phyloP scores from a whole-genome alignment of 2,329 filamentous ascomycete species.

The Pseudopyricularia javanii region DNA sequence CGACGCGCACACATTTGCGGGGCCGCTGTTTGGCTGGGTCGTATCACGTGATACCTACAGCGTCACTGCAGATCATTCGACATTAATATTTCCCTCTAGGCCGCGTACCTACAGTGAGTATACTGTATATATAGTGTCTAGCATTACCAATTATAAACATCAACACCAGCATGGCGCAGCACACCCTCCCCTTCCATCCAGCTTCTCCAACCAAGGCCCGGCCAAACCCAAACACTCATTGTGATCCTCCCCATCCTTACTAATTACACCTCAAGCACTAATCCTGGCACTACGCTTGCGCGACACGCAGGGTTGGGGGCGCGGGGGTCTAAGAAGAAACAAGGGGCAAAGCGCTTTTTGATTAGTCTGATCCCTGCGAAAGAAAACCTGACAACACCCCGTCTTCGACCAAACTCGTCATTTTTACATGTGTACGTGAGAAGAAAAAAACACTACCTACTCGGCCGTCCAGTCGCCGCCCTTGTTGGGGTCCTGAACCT shows the following conservation, averaged over 20 bases:
- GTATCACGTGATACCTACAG: too few relatives aligned
- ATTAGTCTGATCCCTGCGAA: neutral
- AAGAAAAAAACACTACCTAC: neutral
- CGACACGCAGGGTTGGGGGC: neutral
- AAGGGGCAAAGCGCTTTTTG: neutral
- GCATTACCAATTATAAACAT: too few relatives aligned
- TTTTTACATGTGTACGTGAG: neutral
- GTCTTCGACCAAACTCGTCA: neutral
- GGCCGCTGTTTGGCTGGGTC: too few relatives aligned
- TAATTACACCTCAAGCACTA: neutral
- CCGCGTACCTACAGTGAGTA: too few relatives aligned
- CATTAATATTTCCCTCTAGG: too few relatives aligned
- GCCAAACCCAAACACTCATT: neutral
- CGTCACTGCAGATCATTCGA: too few relatives aligned
- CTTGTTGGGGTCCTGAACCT: neutral
- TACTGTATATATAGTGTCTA: too few relatives aligned
- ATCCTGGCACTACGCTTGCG: neutral
- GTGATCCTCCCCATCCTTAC: neutral
- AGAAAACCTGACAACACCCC: neutral
- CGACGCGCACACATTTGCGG: too few relatives aligned
- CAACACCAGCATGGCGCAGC: too few relatives aligned
- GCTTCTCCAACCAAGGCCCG: neutral
- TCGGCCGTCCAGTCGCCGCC: neutral
- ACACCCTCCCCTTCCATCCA: too few relatives aligned
- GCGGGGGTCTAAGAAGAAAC: neutral